Percentiles rank a stretch among this genome's conserved stretches.
Conservation (phyloP, 2,329 filamentous ascomycete genomes). For the Aspergillus sp. region DNA sequence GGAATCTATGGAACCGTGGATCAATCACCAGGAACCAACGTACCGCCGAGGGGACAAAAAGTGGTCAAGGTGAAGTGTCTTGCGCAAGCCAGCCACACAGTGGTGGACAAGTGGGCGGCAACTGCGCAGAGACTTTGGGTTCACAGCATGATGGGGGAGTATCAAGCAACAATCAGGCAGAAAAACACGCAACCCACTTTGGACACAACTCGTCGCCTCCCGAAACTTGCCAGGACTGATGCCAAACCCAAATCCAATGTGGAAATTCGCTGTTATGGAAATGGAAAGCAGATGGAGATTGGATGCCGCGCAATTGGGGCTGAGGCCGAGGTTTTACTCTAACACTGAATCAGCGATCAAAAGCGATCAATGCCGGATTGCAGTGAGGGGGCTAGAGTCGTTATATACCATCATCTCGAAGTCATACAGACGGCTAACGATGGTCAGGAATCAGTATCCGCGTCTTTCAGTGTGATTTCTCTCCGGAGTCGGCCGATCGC, state of each 20-base stretch:
- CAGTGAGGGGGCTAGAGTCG: not conserved
- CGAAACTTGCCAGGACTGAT: not conserved
- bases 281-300: not conserved
- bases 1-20: conserved; percentile 1
- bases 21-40: conserved; percentile 4
- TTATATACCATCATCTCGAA: not conserved
- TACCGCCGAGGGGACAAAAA: conserved; percentile 1
- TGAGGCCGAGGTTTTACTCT: not conserved
- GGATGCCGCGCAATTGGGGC: not conserved
- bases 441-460: not conserved
- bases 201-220: not conserved
- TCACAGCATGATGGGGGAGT: conserved; percentile 8
- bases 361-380: not conserved
- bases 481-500: not conserved
- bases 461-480: not conserved
- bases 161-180: not conserved
- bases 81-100: conserved; percentile 13
- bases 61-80: not conserved
- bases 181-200: not conserved
- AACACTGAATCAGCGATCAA: not conserved
- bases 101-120: conserved; percentile 19
- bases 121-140: conserved; percentile 13
- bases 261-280: not conserved
- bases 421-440: not conserved
- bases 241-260: not conserved